These are phyloP conservation scores for Mallotus nudiflorus DNA, from an alignment of 345 rosid genomes.

Conservation along the genomic window DNA sequence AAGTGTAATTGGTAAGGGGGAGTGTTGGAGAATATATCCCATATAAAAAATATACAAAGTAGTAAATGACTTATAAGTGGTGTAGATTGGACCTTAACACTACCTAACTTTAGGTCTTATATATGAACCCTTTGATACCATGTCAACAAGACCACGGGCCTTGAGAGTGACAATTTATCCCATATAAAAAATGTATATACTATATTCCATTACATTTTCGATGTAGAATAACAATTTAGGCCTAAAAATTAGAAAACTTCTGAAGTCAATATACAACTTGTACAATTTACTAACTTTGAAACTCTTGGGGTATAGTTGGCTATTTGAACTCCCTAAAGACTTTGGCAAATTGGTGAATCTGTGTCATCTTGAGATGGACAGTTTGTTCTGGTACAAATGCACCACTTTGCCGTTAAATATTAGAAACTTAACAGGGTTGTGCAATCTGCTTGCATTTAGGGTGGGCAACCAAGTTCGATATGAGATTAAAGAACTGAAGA, in stretches of 20 bases:
- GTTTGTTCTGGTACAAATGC: slow-evolving; percentile 39
- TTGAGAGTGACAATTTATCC: too few species aligned
- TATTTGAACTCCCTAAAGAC: slow-evolving; percentile 31
- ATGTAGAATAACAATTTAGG: slow-evolving; percentile 26
- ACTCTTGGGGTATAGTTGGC: slow-evolving; percentile 30
- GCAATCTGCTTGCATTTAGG: slow-evolving; percentile 25
- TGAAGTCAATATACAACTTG: slow-evolving; percentile 33
- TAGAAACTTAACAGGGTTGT: slow-evolving; percentile 28
- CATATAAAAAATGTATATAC: too few species aligned
- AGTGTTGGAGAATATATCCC: too few species aligned
- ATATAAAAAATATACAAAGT: too few species aligned
- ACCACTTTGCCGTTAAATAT: slow-evolving; percentile 27
- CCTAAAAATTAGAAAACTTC: slow-evolving; percentile 34
- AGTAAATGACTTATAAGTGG: too few species aligned
- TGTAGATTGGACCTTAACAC: too few species aligned
- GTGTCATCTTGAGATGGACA: slow-evolving; percentile 37
- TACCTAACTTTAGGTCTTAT: too few species aligned
- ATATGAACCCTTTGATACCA: too few species aligned
- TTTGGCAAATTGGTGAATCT: slow-evolving; percentile 31
- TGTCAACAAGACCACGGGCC: too few species aligned
- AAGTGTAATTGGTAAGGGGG: too few species aligned
- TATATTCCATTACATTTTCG: slow-evolving; percentile 25
- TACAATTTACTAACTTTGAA: slow-evolving; percentile 34
- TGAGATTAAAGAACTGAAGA: slow-evolving; percentile 7
- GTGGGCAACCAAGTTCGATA: slow-evolving; percentile 11